phyloP scores from a whole-genome alignment of 2,329 filamentous ascomycete genomes.

The Pseudogymnoascus sp. region DNA sequence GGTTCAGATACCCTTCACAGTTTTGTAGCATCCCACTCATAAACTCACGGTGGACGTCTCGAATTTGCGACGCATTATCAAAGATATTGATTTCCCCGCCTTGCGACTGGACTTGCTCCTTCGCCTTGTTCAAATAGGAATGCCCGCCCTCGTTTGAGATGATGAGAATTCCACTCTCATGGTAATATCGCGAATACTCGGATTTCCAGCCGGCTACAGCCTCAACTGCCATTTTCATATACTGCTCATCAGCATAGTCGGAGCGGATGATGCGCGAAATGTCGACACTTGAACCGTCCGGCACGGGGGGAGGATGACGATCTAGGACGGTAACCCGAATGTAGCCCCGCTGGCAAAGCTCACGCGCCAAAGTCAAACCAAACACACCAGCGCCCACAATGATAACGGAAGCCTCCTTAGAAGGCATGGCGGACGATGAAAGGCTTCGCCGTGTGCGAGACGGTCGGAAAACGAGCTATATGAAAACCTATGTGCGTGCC shows the following conservation, averaged over 20 bases:
- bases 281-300: conserved; percentile 55
- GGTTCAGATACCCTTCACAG: conserved; percentile 5
- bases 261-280: conserved; percentile 58
- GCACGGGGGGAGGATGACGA: conserved; percentile 49
- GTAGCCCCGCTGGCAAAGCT: conserved; percentile 53
- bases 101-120: background rate
- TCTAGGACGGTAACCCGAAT: conserved; percentile 54
- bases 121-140: background rate
- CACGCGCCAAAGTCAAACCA: conserved; percentile 58
- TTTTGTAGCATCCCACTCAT: background rate
- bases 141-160: background rate
- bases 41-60: background rate
- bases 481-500: background rate
- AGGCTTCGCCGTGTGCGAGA: background rate
- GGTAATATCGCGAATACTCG: background rate
- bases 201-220: background rate
- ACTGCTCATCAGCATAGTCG: conserved; percentile 67
- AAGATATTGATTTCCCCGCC: background rate
- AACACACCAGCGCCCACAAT: conserved; percentile 58
- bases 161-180: background rate
- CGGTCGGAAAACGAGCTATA: background rate
- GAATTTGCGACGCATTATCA: background rate
- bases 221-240: background rate
- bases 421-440: background rate
- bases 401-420: conserved; percentile 37